Evolutionary conservation across 2,329 filamentous ascomycete genomes (phyloP).

Genomic region (Fusarium guadeloupense): DNA sequence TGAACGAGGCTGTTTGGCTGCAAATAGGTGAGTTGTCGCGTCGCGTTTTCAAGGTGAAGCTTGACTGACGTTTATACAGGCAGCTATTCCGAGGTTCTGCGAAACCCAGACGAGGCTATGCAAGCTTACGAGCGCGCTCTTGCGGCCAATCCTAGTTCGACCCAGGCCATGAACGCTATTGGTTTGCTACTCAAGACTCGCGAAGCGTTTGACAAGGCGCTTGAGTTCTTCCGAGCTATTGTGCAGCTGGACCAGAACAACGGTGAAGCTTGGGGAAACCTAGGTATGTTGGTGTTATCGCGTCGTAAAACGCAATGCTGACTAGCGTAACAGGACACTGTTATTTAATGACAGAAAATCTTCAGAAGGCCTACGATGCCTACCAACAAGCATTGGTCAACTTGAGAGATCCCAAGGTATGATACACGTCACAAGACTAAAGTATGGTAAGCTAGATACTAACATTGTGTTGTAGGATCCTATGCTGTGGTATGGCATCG

Average conservation of each 20-base stretch:
- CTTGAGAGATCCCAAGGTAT: constrained; percentile 88
- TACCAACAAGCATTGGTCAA: constrained; percentile 97
- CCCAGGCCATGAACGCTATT: constrained; percentile 92
- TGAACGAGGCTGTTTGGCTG: constrained; percentile 92
- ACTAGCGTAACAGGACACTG: constrained; percentile 76
- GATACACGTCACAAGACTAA: constrained; percentile 25
- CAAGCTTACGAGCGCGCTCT: constrained; percentile 90
- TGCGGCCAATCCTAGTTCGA: constrained; percentile 86
- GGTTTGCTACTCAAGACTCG: constrained; percentile 89
- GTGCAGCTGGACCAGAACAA: constrained; percentile 88
- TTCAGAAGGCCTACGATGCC: constrained; percentile 95
- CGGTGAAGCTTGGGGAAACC: constrained; percentile 95
- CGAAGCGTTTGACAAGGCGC: constrained; percentile 92
- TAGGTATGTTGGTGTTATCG: constrained; percentile 67
- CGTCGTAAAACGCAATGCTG: constrained; percentile 21
- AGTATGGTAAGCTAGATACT: constrained; percentile 3
- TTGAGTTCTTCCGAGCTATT: constrained; percentile 92
- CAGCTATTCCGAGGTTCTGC: constrained; percentile 85
- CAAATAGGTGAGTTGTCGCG: constrained; percentile 77
- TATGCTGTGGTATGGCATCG: constrained; percentile 98
- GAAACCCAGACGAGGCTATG: constrained; percentile 88
- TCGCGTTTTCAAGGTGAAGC: constrained; percentile 18
- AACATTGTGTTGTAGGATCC: constrained; percentile 71
- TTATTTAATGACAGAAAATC: constrained; percentile 97
- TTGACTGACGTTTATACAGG: constrained; percentile 63